Conservation (phyloP, 345 rosid species). For the Gossypium ekmanianum region DNA sequence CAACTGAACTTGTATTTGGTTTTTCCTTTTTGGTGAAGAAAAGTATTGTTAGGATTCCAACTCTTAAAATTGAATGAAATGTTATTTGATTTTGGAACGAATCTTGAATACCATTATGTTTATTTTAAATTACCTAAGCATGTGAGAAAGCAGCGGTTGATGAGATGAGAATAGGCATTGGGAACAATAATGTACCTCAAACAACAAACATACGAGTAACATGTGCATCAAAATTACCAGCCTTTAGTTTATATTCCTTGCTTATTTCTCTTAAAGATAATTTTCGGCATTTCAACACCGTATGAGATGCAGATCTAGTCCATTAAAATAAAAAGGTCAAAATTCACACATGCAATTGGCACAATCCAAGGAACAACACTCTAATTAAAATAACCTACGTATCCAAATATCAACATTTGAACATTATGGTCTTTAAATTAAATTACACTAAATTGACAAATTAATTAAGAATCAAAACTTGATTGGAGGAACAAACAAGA, state of each 20-base stretch:
- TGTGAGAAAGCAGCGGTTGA: neutral
- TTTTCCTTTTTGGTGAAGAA: neutral
- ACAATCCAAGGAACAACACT: too few species aligned
- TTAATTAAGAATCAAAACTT: too few species aligned
- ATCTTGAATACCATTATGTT: too few species aligned
- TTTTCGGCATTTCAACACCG: neutral
- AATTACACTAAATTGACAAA: too few species aligned
- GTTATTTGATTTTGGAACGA: too few species aligned
- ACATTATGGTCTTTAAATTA: too few species aligned
- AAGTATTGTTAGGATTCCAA: too few species aligned
- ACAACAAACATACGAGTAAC: neutral
- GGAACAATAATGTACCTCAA: neutral
- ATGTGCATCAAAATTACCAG: neutral
- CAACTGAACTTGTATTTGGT: neutral
- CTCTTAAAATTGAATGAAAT: too few species aligned
- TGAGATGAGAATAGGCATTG: neutral
- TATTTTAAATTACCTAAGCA: too few species aligned
- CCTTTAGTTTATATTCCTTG: neutral
- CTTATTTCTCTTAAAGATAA: neutral
- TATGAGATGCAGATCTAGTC: neutral
- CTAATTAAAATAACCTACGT: too few species aligned
- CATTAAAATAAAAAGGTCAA: neutral
- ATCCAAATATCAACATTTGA: too few species aligned
- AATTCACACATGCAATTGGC: neutral
- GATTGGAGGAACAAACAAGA: too few species aligned